Evolutionary conservation across 2,329 filamentous ascomycete species (phyloP).

Genomic region (Alternaria angustiovoidea): DNA sequence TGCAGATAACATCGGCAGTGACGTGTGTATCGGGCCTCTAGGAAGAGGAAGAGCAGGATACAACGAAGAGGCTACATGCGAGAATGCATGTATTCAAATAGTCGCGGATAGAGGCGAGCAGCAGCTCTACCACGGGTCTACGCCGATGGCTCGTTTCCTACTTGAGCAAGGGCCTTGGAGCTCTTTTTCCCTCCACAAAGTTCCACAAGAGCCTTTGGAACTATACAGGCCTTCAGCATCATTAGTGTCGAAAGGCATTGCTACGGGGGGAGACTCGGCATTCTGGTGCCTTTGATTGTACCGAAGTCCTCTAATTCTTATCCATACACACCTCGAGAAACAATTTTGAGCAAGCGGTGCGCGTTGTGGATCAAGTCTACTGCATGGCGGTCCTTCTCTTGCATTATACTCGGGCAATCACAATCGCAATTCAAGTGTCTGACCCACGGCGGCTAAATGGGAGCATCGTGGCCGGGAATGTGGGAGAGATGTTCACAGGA

Average conservation of each 20-base stretch:
- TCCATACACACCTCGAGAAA: background rate
- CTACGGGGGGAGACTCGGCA: background rate
- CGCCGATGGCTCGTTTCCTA: constrained; percentile 22
- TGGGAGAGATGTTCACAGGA: background rate
- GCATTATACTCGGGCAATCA: background rate
- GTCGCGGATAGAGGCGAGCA: background rate
- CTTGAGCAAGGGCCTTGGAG: constrained; percentile 19
- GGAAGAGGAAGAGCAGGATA: constrained; percentile 9
- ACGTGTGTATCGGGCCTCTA: constrained; percentile 2
- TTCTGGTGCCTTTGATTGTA: background rate
- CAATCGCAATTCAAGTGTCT: background rate
- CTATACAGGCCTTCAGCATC: background rate
- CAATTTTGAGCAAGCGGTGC: background rate
- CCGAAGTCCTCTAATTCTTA: background rate
- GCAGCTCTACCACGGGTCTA: background rate
- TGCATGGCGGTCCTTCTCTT: background rate
- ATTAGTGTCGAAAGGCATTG: background rate
- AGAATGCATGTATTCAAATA: background rate
- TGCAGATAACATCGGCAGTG: background rate
- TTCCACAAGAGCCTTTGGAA: background rate
- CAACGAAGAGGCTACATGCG: background rate
- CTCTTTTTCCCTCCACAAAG: background rate
- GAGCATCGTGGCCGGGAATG: background rate
- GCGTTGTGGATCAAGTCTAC: background rate
- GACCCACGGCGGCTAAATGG: background rate